Percentiles rank a stretch among this genome's conserved stretches.
phyloP scores from a whole-genome alignment of 768 basidiomycete species.

The Punctularia strigosozonata region DNA sequence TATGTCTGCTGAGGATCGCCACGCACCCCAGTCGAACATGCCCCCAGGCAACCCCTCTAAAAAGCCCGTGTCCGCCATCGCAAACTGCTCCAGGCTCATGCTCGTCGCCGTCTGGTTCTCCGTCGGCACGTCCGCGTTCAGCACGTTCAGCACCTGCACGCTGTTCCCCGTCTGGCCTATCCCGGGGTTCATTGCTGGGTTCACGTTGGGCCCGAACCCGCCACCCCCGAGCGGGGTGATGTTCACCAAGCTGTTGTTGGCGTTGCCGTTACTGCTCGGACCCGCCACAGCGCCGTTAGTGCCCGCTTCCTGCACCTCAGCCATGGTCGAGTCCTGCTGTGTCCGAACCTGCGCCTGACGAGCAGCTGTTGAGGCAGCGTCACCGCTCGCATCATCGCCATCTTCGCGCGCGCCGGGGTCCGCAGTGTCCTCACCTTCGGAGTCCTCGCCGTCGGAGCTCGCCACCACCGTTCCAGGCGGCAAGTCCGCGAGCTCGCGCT shows the following conservation, averaged over 20 bases:
- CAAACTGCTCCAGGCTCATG: slow-evolving; percentile 44
- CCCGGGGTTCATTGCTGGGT: slow-evolving; percentile 58
- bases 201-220: slow-evolving; percentile 45
- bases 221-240: slow-evolving; percentile 34
- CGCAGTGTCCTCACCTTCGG: slow-evolving; percentile 33
- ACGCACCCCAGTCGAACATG: slow-evolving; percentile 83
- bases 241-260: slow-evolving; percentile 34
- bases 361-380: not conserved
- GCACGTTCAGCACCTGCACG: slow-evolving; percentile 68
- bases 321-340: not conserved
- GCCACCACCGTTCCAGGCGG: slow-evolving; percentile 44
- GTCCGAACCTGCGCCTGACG: not conserved
- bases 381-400: not conserved
- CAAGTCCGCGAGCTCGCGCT: slow-evolving; percentile 24
- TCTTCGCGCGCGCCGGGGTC: slow-evolving; percentile 4
- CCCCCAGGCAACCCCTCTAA: slow-evolving; percentile 71
- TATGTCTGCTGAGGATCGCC: not conserved
- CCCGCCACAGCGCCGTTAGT: not conserved
- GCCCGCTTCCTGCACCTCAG: not conserved
- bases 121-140: slow-evolving; percentile 45
- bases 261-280: no score
- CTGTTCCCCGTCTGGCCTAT: slow-evolving; percentile 26
- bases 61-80: slow-evolving; percentile 54
- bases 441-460: slow-evolving; percentile 31
- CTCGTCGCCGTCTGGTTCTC: slow-evolving; percentile 17